Conservation (phyloP, 331 rosid genomes). For the Ulmus americana region DNA sequence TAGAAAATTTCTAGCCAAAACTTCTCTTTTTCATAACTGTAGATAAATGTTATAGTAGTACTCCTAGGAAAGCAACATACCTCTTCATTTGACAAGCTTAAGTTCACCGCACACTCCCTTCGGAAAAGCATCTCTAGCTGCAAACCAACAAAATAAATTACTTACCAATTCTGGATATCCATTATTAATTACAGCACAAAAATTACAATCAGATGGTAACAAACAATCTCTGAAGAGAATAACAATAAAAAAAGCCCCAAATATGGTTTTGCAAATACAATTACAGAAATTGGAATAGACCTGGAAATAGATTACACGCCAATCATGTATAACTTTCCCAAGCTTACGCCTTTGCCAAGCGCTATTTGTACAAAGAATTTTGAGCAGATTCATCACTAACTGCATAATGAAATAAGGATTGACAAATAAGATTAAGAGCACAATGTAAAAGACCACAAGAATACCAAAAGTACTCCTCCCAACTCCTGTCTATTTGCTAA, state of each 20-base stretch:
- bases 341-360: slow-evolving; percentile 99
- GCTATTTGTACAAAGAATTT: slow-evolving; percentile 78
- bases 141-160: slow-evolving; percentile 19
- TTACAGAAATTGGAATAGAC: slow-evolving; percentile 27
- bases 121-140: slow-evolving; percentile 82
- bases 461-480: not conserved
- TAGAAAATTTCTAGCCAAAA: too few species aligned
- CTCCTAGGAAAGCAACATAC: slow-evolving; percentile 34
- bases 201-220: not conserved
- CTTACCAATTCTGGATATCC: not conserved
- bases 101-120: slow-evolving; percentile 55
- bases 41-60: not conserved
- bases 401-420: slow-evolving; percentile 40
- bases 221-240: not conserved
- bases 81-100: slow-evolving; percentile 47
- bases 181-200: not conserved
- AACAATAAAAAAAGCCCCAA: too few species aligned
- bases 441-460: slow-evolving; percentile 5
- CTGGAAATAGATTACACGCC: slow-evolving; percentile 85
- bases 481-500: not conserved
- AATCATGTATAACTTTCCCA: slow-evolving; percentile 90
- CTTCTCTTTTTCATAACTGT: too few species aligned
- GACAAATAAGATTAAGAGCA: slow-evolving; percentile 23
- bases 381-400: slow-evolving; percentile 72
- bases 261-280: slow-evolving; percentile 15